Evolutionary conservation across 345 rosid species (phyloP).

Genomic region (Pistacia atlantica): DNA sequence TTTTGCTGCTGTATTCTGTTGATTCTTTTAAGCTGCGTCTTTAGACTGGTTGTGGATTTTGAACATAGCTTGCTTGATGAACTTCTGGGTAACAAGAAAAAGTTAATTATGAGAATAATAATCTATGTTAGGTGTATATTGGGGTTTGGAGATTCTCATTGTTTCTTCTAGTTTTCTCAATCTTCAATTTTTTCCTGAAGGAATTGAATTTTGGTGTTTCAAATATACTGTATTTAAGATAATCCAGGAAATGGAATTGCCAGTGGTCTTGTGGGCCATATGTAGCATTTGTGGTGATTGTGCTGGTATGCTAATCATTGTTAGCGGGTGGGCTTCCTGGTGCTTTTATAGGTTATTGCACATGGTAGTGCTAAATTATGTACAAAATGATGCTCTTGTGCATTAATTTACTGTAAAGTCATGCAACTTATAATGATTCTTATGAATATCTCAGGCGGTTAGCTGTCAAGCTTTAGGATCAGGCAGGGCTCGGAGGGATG

Average conservation of each 20-base stretch:
- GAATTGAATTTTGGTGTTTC: neutral
- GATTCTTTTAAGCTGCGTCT: no score
- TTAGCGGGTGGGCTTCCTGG: neutral
- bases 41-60: no score
- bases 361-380: neutral
- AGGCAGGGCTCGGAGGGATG: constrained; percentile 67
- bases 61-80: neutral
- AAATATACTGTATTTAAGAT: neutral
- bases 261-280: neutral
- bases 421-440: neutral
- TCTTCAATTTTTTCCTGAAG: neutral
- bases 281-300: neutral
- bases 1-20: neutral
- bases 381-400: neutral
- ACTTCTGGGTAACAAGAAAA: neutral
- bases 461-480: constrained; percentile 47
- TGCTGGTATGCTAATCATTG: neutral
- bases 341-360: neutral
- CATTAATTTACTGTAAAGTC: neutral
- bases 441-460: constrained; percentile 36
- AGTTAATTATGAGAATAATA: neutral
- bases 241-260: neutral
- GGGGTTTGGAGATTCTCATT: neutral
- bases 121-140: neutral
- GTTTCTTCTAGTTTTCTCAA: neutral